Evolutionary conservation across 2,329 filamentous ascomycete genomes (phyloP), one percentile per base, ranked within the genome.

Genomic region (Colletotrichum australisinense): DNA sequence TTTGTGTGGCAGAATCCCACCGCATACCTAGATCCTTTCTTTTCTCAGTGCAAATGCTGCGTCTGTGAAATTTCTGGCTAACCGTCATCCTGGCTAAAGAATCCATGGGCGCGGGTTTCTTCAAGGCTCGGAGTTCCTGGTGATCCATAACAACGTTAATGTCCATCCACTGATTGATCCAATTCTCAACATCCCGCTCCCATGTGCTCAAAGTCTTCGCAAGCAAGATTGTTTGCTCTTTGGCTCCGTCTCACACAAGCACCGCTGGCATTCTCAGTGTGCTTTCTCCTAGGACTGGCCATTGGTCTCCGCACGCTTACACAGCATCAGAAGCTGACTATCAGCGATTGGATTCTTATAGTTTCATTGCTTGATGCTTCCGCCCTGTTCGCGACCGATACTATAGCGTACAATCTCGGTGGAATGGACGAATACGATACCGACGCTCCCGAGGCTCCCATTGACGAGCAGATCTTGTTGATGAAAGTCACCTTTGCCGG

Each of bases 401-500:
- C 75, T 3, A 68, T 76, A 30, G 74, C 78, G 1, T 79, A 80
- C 35, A 80, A 76, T 0, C 56, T 79, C 0, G 79, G 79, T 0
- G 79, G 77, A 1, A 78, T 80, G 78, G 75, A 79, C 28, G 70
- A 73, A 16, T 73, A 75, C 24, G 76, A 79, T 16, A 74, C 78
- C 0, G 35, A 76, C 2, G 75, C 60, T 1, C 74, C 74, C 14
- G 53, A 59, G 46, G 53, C 70, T 7, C 49, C 72, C 4, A 32
- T 58, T 0, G 67, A 72, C 11, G 75, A 76, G 1, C 74, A 75
- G 59, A 75, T 80, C n/a, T 49, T 60, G 1, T 58, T 79, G 42
- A 77, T 75, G 73, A 80, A 80, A 70, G 72, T 80, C 2, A 38
- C 78, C 0, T 80, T 80, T 69, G 78, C 79, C 4, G 79, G 79